phyloP scores from a whole-genome alignment of 1,139 yeast genomes.

The Candida anutae region DNA sequence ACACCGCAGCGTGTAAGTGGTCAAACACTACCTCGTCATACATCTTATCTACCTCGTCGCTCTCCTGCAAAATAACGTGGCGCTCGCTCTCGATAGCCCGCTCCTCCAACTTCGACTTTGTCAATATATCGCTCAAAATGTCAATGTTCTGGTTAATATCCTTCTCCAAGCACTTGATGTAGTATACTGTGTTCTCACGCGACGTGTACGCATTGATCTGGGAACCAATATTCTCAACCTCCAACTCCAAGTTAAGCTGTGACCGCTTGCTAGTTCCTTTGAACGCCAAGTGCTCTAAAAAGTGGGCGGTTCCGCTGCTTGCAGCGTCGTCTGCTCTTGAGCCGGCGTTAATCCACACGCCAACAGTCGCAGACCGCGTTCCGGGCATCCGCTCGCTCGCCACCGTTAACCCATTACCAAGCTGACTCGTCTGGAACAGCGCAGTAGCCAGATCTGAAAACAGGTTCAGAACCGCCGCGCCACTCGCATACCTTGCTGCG shows the following conservation, averaged over 20 bases:
- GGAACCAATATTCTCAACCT: slow-evolving; percentile 93
- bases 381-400: slow-evolving; percentile 88
- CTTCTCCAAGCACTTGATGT: slow-evolving; percentile 75
- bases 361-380: slow-evolving; percentile 92
- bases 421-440: slow-evolving; percentile 44
- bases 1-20: slow-evolving; percentile 89
- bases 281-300: slow-evolving; percentile 90
- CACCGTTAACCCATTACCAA: slow-evolving; percentile 84
- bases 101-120: slow-evolving; percentile 74
- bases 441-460: slow-evolving; percentile 7
- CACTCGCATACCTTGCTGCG: too few species aligned
- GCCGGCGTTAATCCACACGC: slow-evolving; percentile 97
- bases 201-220: slow-evolving; percentile 97
- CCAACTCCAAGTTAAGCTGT: slow-evolving; percentile 82
- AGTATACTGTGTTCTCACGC: slow-evolving; percentile 94
- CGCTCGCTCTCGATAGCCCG: slow-evolving; percentile 91
- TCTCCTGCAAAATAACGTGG: slow-evolving; percentile 90
- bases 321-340: slow-evolving; percentile 87
- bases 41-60: slow-evolving; percentile 97
- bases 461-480: too few species aligned
- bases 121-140: slow-evolving; percentile 81
- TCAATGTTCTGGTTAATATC: slow-evolving; percentile 86
- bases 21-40: slow-evolving; percentile 97
- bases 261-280: slow-evolving; percentile 83
- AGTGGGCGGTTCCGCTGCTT: slow-evolving; percentile 94